phyloP scores from a whole-genome alignment of 805 yeast genomes.

The Ogataea trehalophila region DNA sequence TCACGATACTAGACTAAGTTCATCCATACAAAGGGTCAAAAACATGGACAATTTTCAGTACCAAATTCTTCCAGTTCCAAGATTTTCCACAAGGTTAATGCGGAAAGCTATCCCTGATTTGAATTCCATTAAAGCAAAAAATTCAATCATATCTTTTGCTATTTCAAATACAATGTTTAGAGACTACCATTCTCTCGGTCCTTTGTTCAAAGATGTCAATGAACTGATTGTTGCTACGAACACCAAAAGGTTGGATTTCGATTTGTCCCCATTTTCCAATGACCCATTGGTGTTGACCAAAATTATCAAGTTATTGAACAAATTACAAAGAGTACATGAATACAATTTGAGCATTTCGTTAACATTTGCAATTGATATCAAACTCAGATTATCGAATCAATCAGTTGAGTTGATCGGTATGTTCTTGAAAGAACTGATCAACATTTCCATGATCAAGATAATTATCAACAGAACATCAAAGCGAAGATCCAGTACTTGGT shows the following conservation, averaged over 20 bases:
- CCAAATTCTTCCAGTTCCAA: neutral
- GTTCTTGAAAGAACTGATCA: neutral
- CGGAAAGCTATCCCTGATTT: neutral
- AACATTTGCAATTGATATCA: slow-evolving; percentile 1
- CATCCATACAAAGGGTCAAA: neutral
- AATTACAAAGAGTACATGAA: neutral
- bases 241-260: slow-evolving; percentile 1
- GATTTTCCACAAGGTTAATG: neutral
- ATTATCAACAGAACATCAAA: neutral
- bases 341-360: slow-evolving; percentile 1
- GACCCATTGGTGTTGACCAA: neutral
- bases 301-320: neutral
- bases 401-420: neutral
- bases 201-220: neutral
- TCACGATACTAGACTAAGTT: neutral
- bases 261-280: neutral
- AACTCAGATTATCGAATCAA: neutral
- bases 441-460: slow-evolving; percentile 1
- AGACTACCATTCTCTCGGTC: neutral
- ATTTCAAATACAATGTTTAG: neutral
- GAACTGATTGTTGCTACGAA: neutral
- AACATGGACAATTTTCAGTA: neutral
- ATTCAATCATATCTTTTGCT: neutral
- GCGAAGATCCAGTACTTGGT: neutral
- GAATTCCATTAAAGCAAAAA: neutral